phyloP scores from a whole-genome alignment of 192 early-diverging fungal genomes.

The Pecoramyces ruminantium region DNA sequence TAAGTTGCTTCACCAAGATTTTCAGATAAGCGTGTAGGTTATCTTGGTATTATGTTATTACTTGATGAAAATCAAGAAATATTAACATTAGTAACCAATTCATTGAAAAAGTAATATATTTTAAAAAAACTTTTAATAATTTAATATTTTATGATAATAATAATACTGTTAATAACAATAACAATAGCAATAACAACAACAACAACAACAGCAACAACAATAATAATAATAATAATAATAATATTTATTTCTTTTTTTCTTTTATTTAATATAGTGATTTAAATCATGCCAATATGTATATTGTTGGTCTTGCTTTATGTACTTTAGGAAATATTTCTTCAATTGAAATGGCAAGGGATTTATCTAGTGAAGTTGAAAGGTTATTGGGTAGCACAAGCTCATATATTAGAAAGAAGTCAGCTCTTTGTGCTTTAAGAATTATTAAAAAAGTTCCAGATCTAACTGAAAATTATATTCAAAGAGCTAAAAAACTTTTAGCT shows the following conservation, averaged over 20 bases:
- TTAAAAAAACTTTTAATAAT: no score
- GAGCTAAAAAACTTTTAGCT: constrained; percentile 53
- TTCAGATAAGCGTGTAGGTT: constrained; percentile 94
- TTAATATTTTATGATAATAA: no score
- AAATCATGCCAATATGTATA: constrained; percentile 87
- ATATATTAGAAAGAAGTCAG: constrained; percentile 95
- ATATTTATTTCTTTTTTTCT: neutral
- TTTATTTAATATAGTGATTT: constrained; percentile 50
- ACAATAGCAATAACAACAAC: no score
- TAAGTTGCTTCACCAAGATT: constrained; percentile 77
- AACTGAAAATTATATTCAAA: constrained; percentile 62
- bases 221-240: no score
- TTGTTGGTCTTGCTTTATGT: constrained; percentile 91
- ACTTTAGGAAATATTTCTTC: constrained; percentile 95
- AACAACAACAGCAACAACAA: no score
- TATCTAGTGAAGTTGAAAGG: constrained; percentile 85
- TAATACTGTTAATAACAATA: no score
- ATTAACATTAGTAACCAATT: constrained; percentile 94
- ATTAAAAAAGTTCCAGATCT: constrained; percentile 88
- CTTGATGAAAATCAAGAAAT: constrained; percentile 97
- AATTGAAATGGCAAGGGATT: constrained; percentile 83
- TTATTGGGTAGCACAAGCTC: constrained; percentile 76
- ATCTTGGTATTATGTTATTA: constrained; percentile 92
- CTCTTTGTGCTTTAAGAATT: constrained; percentile 79
- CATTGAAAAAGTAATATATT: constrained; percentile 68